A percentile compares a stretch with the other conserved stretches of the same genome.
phyloP scores from a whole-genome alignment of 352 stramenopile species.

The Globisporangium rhizosaccharum region DNA sequence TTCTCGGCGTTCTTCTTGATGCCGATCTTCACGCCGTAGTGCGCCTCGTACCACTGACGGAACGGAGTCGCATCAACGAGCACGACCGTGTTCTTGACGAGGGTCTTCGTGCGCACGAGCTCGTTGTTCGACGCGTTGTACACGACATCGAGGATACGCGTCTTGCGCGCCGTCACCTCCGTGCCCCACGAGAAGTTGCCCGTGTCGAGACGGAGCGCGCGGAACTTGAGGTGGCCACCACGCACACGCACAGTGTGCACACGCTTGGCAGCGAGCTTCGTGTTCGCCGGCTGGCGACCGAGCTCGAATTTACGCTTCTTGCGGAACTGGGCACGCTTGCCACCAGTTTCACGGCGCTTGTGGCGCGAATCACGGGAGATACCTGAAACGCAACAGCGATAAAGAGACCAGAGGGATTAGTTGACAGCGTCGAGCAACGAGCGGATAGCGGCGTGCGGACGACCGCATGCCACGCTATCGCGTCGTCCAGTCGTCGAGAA shows the following conservation, averaged over 20 bases:
- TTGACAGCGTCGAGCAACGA: too few species aligned
- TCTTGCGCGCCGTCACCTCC: conserved; percentile 97
- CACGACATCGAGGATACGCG: conserved; percentile 98
- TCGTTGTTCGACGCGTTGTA: conserved; percentile 99
- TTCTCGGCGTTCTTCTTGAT: conserved; percentile 85
- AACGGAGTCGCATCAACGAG: conserved; percentile 98
- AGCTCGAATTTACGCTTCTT: conserved; percentile 99
- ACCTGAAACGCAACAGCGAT: conserved; percentile 59
- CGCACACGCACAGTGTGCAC: conserved; percentile 94
- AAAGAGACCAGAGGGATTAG: conserved; percentile 1
- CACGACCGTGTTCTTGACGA: conserved; percentile 99
- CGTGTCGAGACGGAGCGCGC: conserved; percentile 96
- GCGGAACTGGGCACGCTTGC: conserved; percentile 95
- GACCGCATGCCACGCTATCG: background rate
- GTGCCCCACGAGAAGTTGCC: conserved; percentile 99
- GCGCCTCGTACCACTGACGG: conserved; percentile 98
- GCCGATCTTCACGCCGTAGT: conserved; percentile 95
- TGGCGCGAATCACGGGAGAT: conserved; percentile 99
- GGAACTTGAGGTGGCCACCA: conserved; percentile 98
- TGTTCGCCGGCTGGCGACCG: conserved; percentile 96
- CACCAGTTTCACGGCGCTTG: conserved; percentile 99
- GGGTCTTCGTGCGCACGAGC: conserved; percentile 99
- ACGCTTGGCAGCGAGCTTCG: conserved; percentile 97
- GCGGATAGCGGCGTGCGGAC: background rate
- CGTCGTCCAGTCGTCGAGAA: background rate